Evolutionary conservation across 495 filamentous ascomycete species (phyloP).

Genomic region (Xylaria acuta): DNA sequence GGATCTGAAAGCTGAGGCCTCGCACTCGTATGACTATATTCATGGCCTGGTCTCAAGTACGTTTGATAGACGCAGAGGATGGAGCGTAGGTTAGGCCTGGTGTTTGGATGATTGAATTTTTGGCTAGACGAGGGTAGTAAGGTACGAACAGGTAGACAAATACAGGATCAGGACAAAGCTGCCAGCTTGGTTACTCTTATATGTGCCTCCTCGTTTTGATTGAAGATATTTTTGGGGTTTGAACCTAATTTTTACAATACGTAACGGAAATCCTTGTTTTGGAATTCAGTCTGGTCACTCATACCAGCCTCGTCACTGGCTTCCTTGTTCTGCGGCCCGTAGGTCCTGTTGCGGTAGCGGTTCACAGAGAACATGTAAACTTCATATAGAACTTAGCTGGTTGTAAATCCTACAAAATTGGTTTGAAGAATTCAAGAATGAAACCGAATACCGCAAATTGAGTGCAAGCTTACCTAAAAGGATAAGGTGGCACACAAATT

Average conservation of each 20-base stretch:
- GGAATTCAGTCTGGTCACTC: slow-evolving; percentile 24
- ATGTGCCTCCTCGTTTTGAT: no score
- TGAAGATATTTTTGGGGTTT: neutral
- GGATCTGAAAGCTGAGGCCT: neutral
- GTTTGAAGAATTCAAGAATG: neutral
- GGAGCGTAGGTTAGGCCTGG: neutral
- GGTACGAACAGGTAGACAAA: neutral
- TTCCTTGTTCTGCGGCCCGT: slow-evolving; percentile 13
- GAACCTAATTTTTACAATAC: neutral
- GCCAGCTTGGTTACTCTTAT: neutral
- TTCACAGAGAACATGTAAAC: slow-evolving; percentile 11
- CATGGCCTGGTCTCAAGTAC: neutral
- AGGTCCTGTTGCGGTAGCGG: neutral
- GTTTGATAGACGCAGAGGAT: neutral
- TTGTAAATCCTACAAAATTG: neutral
- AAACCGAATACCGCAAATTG: neutral
- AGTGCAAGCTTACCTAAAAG: slow-evolving; percentile 12
- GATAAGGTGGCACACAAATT: slow-evolving; percentile 14
- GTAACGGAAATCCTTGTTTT: slow-evolving; percentile 28
- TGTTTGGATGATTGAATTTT: neutral
- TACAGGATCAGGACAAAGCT: neutral
- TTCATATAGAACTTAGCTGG: neutral
- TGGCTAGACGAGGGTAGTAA: neutral
- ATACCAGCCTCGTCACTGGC: slow-evolving; percentile 26
- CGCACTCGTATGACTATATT: neutral